phyloP scores from a whole-genome alignment of 2,329 filamentous ascomycete species.

The Stachybotrys chartarum region DNA sequence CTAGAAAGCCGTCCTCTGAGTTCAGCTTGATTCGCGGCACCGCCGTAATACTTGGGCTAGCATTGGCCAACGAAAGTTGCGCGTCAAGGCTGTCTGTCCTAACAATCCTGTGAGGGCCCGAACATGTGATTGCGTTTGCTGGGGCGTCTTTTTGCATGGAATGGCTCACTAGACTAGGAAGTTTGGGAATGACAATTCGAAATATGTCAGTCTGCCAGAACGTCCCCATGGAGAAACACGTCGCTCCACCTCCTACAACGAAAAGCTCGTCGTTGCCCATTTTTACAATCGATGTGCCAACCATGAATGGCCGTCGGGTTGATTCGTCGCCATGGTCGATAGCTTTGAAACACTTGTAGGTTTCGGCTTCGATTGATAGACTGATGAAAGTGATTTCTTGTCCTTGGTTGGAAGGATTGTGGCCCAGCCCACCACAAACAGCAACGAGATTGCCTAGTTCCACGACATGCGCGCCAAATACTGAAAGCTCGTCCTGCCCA shows the following conservation, averaged over 20 bases:
- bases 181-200: constrained; percentile 19
- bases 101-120: neutral
- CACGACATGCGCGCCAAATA: constrained; percentile 23
- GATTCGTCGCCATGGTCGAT: constrained; percentile 2
- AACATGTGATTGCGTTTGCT: neutral
- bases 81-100: neutral
- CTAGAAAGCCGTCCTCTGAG: constrained; percentile 49
- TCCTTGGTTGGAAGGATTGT: constrained; percentile 16
- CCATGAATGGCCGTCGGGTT: constrained; percentile 50
- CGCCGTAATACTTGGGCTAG: constrained; percentile 12
- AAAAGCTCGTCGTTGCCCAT: constrained; percentile 45
- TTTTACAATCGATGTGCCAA: constrained; percentile 55
- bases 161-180: neutral
- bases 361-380: constrained; percentile 25
- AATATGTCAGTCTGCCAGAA: constrained; percentile 67
- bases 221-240: constrained; percentile 86
- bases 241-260: constrained; percentile 72
- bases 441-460: constrained; percentile 11
- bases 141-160: neutral
- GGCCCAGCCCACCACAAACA: constrained; percentile 26
- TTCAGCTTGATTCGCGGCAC: constrained; percentile 48
- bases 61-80: neutral
- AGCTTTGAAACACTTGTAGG: constrained; percentile 4
- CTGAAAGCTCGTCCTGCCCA: constrained; percentile 10
- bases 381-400: constrained; percentile 16